A percentile compares a stretch with the other conserved stretches of the same genome.
Conservation (phyloP, 257 asterid genomes). For the Rauvolfia tetraphylla region DNA sequence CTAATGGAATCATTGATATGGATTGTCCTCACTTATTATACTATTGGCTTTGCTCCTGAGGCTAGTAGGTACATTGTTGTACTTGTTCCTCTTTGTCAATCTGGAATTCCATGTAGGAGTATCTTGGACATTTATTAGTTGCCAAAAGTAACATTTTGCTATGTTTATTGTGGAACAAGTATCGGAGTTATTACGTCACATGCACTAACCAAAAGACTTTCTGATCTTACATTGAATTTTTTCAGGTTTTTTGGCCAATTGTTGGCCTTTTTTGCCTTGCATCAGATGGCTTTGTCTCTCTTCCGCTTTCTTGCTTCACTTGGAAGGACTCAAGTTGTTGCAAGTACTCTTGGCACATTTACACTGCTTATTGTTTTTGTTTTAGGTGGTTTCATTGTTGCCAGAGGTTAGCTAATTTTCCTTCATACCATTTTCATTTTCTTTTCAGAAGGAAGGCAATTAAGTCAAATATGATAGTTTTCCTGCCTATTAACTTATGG, state of each 20-base stretch:
- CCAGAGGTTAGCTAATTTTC: conserved; percentile 55
- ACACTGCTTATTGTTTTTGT: conserved; percentile 80
- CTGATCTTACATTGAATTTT: conserved; percentile 3
- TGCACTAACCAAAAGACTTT: not conserved
- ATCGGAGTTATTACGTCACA: not conserved
- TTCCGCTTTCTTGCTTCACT: conserved; percentile 76
- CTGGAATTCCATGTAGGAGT: not conserved
- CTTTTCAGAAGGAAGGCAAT: not conserved
- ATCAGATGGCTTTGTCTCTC: conserved; percentile 92
- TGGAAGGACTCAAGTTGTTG: conserved; percentile 82
- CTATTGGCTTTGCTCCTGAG: conserved; percentile 90
- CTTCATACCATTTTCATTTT: not conserved
- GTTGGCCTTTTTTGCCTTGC: conserved; percentile 74
- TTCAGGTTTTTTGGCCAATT: conserved; percentile 84
- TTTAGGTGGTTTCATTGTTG: conserved; percentile 85
- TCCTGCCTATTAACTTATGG: not conserved
- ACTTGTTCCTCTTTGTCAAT: not conserved
- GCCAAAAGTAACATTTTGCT: not conserved
- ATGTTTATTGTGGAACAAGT: not conserved
- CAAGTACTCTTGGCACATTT: conserved; percentile 78
- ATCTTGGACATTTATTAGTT: not conserved
- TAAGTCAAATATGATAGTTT: not conserved
- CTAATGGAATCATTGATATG: conserved; percentile 81
- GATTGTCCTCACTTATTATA: conserved; percentile 82
- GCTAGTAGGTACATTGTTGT: conserved; percentile 53